These are phyloP conservation scores for Spathaspora arborariae DNA, from an alignment of 805 yeast species.

Conservation along the genomic window DNA sequence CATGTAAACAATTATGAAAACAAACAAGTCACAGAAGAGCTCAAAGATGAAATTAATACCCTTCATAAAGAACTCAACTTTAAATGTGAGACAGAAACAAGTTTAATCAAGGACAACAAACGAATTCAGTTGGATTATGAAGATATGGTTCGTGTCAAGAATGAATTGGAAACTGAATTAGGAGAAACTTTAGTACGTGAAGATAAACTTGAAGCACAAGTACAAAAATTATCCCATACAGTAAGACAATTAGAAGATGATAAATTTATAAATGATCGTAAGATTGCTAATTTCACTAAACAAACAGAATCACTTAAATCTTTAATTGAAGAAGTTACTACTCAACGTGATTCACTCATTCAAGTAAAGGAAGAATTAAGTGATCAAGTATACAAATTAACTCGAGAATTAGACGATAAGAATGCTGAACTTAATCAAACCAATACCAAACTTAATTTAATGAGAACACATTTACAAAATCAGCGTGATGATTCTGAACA, in stretches of 20 bases:
- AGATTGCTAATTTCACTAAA: conserved; percentile 29
- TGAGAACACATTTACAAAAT: conserved; percentile 32
- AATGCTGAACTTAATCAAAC: conserved; percentile 20
- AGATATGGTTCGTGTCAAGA: conserved; percentile 27
- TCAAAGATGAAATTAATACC: conserved; percentile 49
- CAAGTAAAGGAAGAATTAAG: conserved; percentile 31
- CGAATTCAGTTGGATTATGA: conserved; percentile 59
- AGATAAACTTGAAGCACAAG: conserved; percentile 31
- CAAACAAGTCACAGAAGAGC: conserved; percentile 39
- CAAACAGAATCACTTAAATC: conserved; percentile 58
- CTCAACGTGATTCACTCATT: conserved; percentile 60
- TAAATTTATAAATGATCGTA: conserved; percentile 31
- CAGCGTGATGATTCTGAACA: conserved; percentile 31
- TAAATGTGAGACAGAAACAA: conserved; percentile 62
- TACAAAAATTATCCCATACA: conserved; percentile 24
- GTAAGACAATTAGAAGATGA: conserved; percentile 31
- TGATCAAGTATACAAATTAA: conserved; percentile 23
- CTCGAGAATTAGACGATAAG: conserved; percentile 23
- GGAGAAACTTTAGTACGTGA: conserved; percentile 41
- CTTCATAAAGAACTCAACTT: conserved; percentile 51
- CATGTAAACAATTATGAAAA: conserved; percentile 44
- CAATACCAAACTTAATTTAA: conserved; percentile 24
- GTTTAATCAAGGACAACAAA: conserved; percentile 59
- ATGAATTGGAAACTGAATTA: conserved; percentile 24
- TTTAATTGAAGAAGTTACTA: conserved; percentile 55